Percentiles rank a stretch among this genome's conserved stretches.
Conservation (phyloP, 345 rosid genomes). For the Ricinus communis region DNA sequence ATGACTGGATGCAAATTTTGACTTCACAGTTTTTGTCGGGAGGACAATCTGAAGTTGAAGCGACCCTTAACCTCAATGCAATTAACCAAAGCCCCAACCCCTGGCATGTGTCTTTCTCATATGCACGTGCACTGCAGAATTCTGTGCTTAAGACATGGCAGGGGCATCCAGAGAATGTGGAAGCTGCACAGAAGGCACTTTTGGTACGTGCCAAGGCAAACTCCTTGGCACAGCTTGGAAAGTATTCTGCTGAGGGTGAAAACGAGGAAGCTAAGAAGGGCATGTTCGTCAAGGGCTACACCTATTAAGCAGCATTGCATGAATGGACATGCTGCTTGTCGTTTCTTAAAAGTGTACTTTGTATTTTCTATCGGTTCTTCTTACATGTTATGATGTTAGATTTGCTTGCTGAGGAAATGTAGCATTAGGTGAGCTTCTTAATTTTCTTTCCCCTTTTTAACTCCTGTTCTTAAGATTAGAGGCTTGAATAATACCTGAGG, state of each 20-base stretch:
- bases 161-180: constrained; percentile 74
- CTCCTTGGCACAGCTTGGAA: constrained; percentile 93
- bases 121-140: constrained; percentile 95
- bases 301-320: constrained; percentile 50
- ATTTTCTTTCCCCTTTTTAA: background rate
- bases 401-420: constrained; percentile 12
- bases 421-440: constrained; percentile 11
- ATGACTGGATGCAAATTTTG: background rate
- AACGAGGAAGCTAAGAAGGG: constrained; percentile 91
- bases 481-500: constrained; percentile 20
- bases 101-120: constrained; percentile 98
- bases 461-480: background rate
- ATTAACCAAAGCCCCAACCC: constrained; percentile 99
- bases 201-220: constrained; percentile 95
- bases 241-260: constrained; percentile 80
- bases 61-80: constrained; percentile 87
- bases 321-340: background rate
- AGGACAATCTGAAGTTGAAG: constrained; percentile 95
- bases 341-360: background rate
- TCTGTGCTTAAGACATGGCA: constrained; percentile 95
- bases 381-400: background rate
- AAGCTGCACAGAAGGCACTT: constrained; percentile 82
- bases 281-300: constrained; percentile 96
- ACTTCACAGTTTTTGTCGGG: constrained; percentile 82
- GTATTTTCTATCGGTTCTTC: background rate